These are phyloP conservation scores for Exophiala mesophila DNA, from an alignment of 2,329 filamentous ascomycete species.

Conservation along the genomic window DNA sequence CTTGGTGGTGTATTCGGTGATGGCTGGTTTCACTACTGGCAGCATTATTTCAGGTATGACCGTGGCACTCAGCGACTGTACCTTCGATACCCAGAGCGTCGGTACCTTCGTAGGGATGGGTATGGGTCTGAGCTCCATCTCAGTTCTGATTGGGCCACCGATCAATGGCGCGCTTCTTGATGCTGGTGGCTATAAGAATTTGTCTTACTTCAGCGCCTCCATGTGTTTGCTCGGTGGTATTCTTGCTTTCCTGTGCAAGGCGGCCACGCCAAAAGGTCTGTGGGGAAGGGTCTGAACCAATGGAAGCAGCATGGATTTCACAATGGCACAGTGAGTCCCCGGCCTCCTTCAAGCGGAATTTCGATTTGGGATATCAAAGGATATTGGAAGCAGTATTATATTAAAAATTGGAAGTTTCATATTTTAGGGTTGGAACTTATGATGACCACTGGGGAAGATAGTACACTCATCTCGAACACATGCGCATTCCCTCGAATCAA, in stretches of 20 bases:
- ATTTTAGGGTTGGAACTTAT: no score
- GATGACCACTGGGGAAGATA: no score
- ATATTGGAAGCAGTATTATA: no score
- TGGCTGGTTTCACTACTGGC: conserved; percentile 66
- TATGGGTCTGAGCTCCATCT: conserved; percentile 37
- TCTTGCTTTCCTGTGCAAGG: conserved; percentile 35
- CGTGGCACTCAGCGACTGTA: conserved; percentile 18
- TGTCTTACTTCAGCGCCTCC: conserved; percentile 35
- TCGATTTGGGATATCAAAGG: no score
- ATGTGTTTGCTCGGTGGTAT: conserved; percentile 35
- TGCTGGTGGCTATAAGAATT: conserved; percentile 38
- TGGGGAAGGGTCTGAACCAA: conserved; percentile 32
- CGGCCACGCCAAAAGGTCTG: conserved; percentile 35
- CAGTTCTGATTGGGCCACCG: conserved; percentile 46
- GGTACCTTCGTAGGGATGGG: conserved; percentile 28
- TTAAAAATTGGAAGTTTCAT: no score
- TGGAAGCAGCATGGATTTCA: no score
- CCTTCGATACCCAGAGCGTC: conserved; percentile 24
- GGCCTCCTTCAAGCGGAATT: no score
- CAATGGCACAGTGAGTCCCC: no score
- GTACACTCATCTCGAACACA: no score
- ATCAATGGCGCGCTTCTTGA: conserved; percentile 44
- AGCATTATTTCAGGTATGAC: conserved; percentile 42
- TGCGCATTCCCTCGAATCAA: neutral
- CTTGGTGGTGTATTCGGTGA: conserved; percentile 48